Conservation (phyloP, 345 rosid species). For the Kandelia obovata region DNA sequence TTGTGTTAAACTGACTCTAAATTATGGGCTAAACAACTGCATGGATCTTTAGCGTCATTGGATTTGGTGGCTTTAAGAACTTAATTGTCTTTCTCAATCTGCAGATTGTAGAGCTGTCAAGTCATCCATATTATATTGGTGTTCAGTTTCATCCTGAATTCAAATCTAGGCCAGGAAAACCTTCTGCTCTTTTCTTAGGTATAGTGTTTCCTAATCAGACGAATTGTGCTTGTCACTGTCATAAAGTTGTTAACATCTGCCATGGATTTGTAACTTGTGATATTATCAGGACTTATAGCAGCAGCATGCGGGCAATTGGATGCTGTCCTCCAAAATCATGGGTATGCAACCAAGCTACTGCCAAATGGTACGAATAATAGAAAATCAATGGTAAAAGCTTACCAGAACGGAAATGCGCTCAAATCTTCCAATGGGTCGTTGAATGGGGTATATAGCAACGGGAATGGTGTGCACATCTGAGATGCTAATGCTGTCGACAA, state of each 20-base stretch:
- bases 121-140: slow-evolving; percentile 63
- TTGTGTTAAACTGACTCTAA: not conserved
- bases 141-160: slow-evolving; percentile 97
- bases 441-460: slow-evolving; percentile 48
- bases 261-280: too few relatives aligned
- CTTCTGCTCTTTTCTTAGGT: slow-evolving; percentile 90
- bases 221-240: too few relatives aligned
- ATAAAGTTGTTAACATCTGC: too few relatives aligned
- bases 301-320: slow-evolving; percentile 69
- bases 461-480: slow-evolving; percentile 26
- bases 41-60: not conserved
- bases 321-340: slow-evolving; percentile 31
- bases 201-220: not conserved
- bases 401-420: slow-evolving; percentile 43
- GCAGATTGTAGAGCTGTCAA: slow-evolving; percentile 58
- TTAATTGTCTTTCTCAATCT: slow-evolving; percentile 1
- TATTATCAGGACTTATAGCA: slow-evolving; percentile 54
- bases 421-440: slow-evolving; percentile 36
- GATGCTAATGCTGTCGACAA: not conserved
- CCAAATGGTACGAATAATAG: slow-evolving; percentile 47
- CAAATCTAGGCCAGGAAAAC: slow-evolving; percentile 90
- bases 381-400: slow-evolving; percentile 26
- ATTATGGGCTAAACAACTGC: slow-evolving; percentile 5
- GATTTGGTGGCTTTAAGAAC: not conserved
- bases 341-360: slow-evolving; percentile 29